Evolutionary conservation across 306 rosid species (phyloP).

Genomic region (cucumber (Cucumis sativus)): DNA sequence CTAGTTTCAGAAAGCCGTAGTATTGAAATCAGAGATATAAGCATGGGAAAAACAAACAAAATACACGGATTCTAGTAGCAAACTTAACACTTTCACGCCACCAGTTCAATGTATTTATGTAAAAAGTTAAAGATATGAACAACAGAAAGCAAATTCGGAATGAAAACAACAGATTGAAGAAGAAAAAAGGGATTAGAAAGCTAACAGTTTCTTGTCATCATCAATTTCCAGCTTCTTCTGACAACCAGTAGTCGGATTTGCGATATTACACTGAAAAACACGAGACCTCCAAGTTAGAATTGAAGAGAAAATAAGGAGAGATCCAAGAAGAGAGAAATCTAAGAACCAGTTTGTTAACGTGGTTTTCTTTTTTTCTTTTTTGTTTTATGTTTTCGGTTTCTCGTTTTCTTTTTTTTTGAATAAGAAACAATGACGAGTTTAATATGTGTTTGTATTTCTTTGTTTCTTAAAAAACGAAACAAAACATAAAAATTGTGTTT

Average conservation of each 20-base stretch:
- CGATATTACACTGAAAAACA: slow-evolving; percentile 40
- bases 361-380: too few relatives aligned
- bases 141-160: background rate
- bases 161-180: background rate
- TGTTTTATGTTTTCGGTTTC: too few relatives aligned
- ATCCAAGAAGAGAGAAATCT: background rate
- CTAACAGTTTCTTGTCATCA: slow-evolving; percentile 54
- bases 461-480: too few relatives aligned
- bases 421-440: too few relatives aligned
- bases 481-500: too few relatives aligned
- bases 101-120: background rate
- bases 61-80: background rate
- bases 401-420: too few relatives aligned
- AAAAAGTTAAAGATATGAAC: background rate
- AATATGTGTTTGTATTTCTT: too few relatives aligned
- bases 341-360: too few relatives aligned
- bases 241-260: slow-evolving; percentile 53
- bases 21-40: too few relatives aligned
- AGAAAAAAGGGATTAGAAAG: background rate
- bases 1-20: background rate
- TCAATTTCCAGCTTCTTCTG: slow-evolving; percentile 58
- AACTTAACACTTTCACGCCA: too few relatives aligned
- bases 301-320: background rate
- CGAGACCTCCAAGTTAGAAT: background rate
- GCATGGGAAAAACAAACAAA: background rate